phyloP scores from a whole-genome alignment of 345 rosid species.

The Eucalyptus marginata region DNA sequence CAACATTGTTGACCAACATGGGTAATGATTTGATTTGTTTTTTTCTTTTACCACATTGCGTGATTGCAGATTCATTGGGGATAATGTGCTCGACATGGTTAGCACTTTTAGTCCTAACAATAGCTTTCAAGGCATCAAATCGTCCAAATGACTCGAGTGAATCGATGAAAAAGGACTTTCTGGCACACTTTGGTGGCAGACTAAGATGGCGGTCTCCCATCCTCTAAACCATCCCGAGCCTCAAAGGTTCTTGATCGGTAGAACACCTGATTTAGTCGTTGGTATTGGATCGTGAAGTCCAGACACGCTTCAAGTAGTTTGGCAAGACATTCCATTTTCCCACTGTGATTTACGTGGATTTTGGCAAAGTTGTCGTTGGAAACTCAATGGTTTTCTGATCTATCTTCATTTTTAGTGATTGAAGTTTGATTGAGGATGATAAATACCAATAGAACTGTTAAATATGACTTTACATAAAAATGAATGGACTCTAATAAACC shows the following conservation, averaged over 20 bases:
- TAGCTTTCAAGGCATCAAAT: background rate
- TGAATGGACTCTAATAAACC: background rate
- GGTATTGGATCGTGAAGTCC: background rate
- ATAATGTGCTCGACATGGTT: background rate
- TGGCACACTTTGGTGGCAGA: background rate
- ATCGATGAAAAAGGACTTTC: background rate
- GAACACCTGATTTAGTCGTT: background rate
- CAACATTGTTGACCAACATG: background rate
- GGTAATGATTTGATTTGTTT: background rate
- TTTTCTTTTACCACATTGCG: background rate
- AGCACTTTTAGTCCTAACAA: background rate
- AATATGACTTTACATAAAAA: background rate
- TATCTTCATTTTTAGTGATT: too few relatives aligned
- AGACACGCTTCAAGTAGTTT: background rate
- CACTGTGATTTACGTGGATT: background rate
- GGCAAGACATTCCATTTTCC: background rate
- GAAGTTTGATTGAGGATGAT: too few relatives aligned
- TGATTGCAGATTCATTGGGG: background rate
- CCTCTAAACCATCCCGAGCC: background rate
- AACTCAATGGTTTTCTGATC: too few relatives aligned
- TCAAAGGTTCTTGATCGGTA: background rate
- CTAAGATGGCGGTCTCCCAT: background rate
- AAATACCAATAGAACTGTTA: background rate
- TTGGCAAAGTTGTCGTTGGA: background rate
- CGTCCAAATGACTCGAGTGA: background rate